Base-by-base conservation (phyloP, 768 basidiomycete genomes). In the Leccinum subgranulosum region DNA sequence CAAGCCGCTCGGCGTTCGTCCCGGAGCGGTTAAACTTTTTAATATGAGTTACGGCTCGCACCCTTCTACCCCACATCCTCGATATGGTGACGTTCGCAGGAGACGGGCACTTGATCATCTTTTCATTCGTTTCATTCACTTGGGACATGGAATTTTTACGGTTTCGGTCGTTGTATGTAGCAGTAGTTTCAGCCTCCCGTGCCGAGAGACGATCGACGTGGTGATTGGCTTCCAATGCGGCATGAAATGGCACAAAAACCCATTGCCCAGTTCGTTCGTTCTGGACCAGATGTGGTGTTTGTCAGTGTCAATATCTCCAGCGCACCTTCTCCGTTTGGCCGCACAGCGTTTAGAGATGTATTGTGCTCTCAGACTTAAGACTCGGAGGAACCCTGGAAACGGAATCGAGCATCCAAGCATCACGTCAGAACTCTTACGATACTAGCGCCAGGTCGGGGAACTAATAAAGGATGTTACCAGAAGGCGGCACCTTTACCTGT, bases 21-120 rank as follows among this genome's bases (percentile, higher is more conserved):
- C 51, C 15, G 53, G 48, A 39, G 49, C 43, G 33, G 43, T 66
- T 66, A 64, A 62, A 53, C 69, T 70, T 70, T 65, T 68, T 60
- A 59, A 60, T 66, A 54, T 69, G 63, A 56, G 55, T 69, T 67
- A 48, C 27, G 25, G 27, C 53, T 51, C 59, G 51, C 58, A 65
- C 53, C 48, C 56, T 31, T 49, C 54, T 54, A 59, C 57, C 66
- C 54, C 64, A 55, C 60, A 58, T 41, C 63, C 61, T 53, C 21
- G 21, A 57, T 56, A 58, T 23, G 45, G 62, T 3, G 31, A 45
- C 34, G 21, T 56, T 46, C 39, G 17, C 50, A 43, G 27, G 49
- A 48, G 29, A n/a, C 45, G 28, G 28, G 29, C 21, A 23, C 17
- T 21, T 11, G 3, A 45, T 8, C 14, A 39, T 29, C 47, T 5